These are phyloP conservation scores for Skeletonema marinoi DNA, from an alignment of 108 stramenopile genomes.

Conservation along the genomic window DNA sequence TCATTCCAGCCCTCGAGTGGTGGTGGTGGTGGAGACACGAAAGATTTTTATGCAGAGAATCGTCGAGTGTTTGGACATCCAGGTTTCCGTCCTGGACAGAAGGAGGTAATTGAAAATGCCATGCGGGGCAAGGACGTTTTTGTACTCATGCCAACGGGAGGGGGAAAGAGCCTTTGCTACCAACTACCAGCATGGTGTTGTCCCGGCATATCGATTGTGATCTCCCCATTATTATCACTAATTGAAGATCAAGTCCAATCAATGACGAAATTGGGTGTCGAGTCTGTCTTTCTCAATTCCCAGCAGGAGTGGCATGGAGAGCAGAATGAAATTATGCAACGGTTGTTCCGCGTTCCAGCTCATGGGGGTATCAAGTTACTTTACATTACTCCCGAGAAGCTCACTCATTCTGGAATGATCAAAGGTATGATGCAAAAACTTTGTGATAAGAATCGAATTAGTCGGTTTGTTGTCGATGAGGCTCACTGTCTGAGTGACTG, in stretches of 20 bases:
- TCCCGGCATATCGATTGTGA: conserved; percentile 92
- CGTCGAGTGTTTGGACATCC: conserved; percentile 85
- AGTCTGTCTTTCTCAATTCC: conserved; percentile 81
- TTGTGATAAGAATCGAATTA: conserved; percentile 67
- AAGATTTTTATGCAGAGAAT: conserved; percentile 71
- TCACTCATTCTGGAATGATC: conserved; percentile 77
- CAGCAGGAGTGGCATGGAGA: conserved; percentile 84
- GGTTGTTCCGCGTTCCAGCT: conserved; percentile 59
- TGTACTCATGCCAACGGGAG: conserved; percentile 99
- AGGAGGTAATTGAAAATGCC: conserved; percentile 89
- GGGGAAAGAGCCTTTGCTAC: conserved; percentile 91
- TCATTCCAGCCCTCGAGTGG: background rate
- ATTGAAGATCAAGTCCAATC: conserved; percentile 98
- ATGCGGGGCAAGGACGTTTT: conserved; percentile 93
- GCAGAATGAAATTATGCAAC: conserved; percentile 59
- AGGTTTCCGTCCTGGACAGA: conserved; percentile 91
- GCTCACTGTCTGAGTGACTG: conserved; percentile 91
- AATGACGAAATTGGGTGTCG: conserved; percentile 83
- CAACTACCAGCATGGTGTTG: conserved; percentile 97
- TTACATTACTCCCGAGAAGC: conserved; percentile 98
- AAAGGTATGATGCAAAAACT: conserved; percentile 72
- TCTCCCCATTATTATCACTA: conserved; percentile 95
- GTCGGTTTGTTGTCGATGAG: conserved; percentile 98
- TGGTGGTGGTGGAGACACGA: conserved; percentile 32
- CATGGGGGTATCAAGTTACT: conserved; percentile 93